Base-by-base conservation (phyloP, 306 rosid species). In the Castanea crenata region DNA sequence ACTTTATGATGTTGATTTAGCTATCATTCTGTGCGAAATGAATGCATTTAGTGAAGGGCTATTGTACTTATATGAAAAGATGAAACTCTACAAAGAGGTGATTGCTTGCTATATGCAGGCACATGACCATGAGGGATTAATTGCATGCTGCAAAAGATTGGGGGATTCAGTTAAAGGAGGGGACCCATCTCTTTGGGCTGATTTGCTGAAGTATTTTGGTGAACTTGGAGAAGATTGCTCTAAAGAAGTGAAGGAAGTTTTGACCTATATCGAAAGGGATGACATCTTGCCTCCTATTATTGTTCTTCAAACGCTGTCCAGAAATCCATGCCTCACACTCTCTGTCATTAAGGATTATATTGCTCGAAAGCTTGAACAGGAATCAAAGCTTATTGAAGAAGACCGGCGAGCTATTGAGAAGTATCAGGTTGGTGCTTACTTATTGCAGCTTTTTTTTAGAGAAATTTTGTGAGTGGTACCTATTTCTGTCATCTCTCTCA, bases 181-280 rank as follows among this genome's bases (percentile, higher is more conserved):
- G 61, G 99, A 95, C 81, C 90, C 99, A 29, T 79, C 96, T 72
- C 93, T 95, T 35, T 95, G 99, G 99, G 98, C 94, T n/a, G 99
- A 93, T 86, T 69, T 95, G 57, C 88, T 95, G 67, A 95, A 91
- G 88, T 95, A 95, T 90, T 95, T 95, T 74, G 97, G 98, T 59
- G 99, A 95, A 86, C 98, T 95, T 71, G 99, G 99, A 76, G 99
- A 93, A 91, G 98, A 95, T 87, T 95, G 99, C 84, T 91, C 97
- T 72, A 89, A 90, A 80, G 99, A 93, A 91, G 99, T 95, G 80
- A 93, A 95, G 88, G 94, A 95, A 89, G 98, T 95, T 80, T 87
- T 95, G 87, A 82, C 91, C 69, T 92, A 91, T 87, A 87, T 95
- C 21, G 99, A 95, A 81, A 90, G 97, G 83, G 92, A 95, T 88